phyloP scores from a whole-genome alignment of 1,139 yeast species.

The Taiozyma sp. region DNA sequence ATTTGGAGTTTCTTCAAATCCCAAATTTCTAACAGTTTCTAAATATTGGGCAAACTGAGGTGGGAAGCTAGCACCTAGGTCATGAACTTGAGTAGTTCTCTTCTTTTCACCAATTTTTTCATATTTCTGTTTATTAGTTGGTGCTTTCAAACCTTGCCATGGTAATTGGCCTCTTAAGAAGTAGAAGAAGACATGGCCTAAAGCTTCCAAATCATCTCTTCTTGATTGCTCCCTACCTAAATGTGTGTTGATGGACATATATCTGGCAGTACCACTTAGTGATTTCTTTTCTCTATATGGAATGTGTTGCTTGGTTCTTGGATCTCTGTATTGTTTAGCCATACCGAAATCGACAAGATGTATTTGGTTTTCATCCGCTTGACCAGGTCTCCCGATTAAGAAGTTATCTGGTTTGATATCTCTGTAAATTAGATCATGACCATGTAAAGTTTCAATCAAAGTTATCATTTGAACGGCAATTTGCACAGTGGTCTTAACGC shows the following conservation, averaged over 20 bases:
- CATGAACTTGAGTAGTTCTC: constrained; percentile 74
- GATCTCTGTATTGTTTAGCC: constrained; percentile 97
- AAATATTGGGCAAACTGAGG: constrained; percentile 82
- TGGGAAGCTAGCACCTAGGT: constrained; percentile 79
- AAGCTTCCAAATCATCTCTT: constrained; percentile 91
- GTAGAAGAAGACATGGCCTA: constrained; percentile 94
- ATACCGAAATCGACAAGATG: constrained; percentile 87
- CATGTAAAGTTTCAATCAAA: constrained; percentile 82
- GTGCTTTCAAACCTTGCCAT: constrained; percentile 99
- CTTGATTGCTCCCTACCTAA: constrained; percentile 94
- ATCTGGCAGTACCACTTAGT: constrained; percentile 93
- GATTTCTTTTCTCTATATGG: constrained; percentile 95
- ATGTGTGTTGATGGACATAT: constrained; percentile 97
- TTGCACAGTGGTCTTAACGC: constrained; percentile 83
- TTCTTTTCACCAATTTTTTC: constrained; percentile 96
- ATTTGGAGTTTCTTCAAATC: constrained; percentile 93
- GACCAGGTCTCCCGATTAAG: constrained; percentile 80
- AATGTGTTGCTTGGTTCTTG: constrained; percentile 89
- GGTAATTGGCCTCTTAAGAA: constrained; percentile 92
- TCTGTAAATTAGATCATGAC: constrained; percentile 84
- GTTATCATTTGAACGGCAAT: constrained; percentile 90
- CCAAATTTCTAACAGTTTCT: constrained; percentile 74
- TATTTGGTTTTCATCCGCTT: constrained; percentile 51
- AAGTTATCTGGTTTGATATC: constrained; percentile 97
- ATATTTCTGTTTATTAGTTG: constrained; percentile 92